Conservation (phyloP, 2,329 filamentous ascomycete species). For the Cyphellophora europaea region DNA sequence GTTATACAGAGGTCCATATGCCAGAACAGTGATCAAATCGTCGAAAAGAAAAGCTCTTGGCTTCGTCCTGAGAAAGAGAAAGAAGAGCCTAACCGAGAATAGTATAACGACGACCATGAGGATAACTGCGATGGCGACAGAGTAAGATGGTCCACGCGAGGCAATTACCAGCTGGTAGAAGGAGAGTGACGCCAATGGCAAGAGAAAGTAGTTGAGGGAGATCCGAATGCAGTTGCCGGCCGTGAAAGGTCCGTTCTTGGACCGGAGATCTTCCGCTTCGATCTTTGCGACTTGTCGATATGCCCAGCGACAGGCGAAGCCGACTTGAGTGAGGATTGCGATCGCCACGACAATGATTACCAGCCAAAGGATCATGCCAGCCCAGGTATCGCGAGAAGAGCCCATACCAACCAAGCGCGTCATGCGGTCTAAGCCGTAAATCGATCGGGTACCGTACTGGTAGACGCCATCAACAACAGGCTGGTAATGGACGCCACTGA, state of each 20-base stretch:
- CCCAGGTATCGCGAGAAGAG: constrained; percentile 73
- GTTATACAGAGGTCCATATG: constrained; percentile 92
- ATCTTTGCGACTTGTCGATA: constrained; percentile 62
- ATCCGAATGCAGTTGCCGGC: constrained; percentile 72
- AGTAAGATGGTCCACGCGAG: constrained; percentile 54
- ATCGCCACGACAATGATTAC: constrained; percentile 63
- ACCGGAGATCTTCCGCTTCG: constrained; percentile 75
- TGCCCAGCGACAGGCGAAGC: constrained; percentile 68
- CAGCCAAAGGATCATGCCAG: constrained; percentile 87
- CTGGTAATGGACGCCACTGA: constrained; percentile 57
- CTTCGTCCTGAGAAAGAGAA: constrained; percentile 68
- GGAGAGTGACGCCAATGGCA: constrained; percentile 78
- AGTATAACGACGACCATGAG: constrained; percentile 63
- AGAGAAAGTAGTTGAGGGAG: constrained; percentile 83
- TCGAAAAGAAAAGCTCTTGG: constrained; percentile 86
- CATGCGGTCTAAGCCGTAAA: constrained; percentile 69
- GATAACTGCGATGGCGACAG: constrained; percentile 65
- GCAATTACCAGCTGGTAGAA: constrained; percentile 85
- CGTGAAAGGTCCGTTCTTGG: constrained; percentile 86
- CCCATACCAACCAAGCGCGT: constrained; percentile 77
- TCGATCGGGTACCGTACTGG: constrained; percentile 52
- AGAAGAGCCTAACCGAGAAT: constrained; percentile 70
- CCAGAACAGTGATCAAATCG: constrained; percentile 76
- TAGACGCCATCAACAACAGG: constrained; percentile 81
- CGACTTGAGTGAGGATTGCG: constrained; percentile 62